Base-by-base conservation (phyloP, 2,329 filamentous ascomycete genomes). In the Diplodia sapinea region DNA sequence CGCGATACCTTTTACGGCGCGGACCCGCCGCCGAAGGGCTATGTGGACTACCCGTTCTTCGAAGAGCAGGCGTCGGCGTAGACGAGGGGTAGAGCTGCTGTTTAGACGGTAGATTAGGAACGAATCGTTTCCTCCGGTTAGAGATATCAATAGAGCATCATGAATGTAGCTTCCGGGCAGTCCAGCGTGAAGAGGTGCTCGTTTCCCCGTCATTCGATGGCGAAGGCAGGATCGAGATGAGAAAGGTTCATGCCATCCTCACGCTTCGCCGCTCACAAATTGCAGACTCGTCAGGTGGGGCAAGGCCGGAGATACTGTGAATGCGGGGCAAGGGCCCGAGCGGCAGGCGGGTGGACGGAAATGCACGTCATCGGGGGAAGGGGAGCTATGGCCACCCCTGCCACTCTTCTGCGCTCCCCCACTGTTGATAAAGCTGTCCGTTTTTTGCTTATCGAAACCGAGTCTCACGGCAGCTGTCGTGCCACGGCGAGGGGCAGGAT, bases 1-100 rank as follows among this genome's bases (percentile, higher is more conserved):
- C 72, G 80, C 15, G 69, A 73, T 43, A 81, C 79, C 0, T 84
- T 84, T 70, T 84, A 85, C 68, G 76, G 73, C 13, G 74, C 76
- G 8, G 74, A 79, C 50, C 74, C 75, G 33, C 73, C 72, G n/a
- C 65, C 72, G 38, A 78, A 78, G 64, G 80, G 80, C 2, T 82
- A 81, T 69, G 73, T 72, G 9, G 80, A 81, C 65, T 82, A 82
- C 68, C 76, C 78, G 11, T 79, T 79, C 55, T 72, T 72, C 43
- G 70, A 70, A 62, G 69, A 71, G 6, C 31, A 33, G 33, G 26
- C 13, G 31, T 17, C 17, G 65, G 33, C n/a, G 43, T 40, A 38
- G 51, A 17, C 29, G 33, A 29, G 5, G 31, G 31, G 31, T 33
- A 33, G 8, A 33, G 31, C 6, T 33, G 31, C 6, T 33, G 31